phyloP scores from a whole-genome alignment of 768 basidiomycete species.

The Amanita rubescens region DNA sequence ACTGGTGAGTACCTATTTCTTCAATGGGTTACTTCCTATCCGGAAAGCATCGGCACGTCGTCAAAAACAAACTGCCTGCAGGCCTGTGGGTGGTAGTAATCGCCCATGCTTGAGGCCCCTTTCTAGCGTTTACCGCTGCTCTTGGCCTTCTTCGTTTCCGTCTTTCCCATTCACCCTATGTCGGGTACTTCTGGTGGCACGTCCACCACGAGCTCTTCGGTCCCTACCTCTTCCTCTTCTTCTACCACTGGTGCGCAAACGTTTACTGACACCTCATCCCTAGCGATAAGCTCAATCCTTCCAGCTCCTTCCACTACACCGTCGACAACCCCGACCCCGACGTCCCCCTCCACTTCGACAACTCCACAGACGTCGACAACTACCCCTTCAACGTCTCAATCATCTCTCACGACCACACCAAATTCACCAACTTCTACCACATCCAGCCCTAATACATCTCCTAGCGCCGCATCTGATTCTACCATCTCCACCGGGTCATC shows the following conservation, averaged over 20 bases:
- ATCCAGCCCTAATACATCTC: background rate
- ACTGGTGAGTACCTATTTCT: background rate
- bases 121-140: background rate
- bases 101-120: background rate
- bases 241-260: background rate
- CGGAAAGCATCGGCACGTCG: background rate
- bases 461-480: background rate
- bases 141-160: background rate
- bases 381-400: background rate
- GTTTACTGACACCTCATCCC: background rate
- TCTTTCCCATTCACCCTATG: background rate
- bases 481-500: background rate
- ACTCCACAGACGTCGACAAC: background rate
- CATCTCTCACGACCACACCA: background rate
- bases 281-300: background rate
- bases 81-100: background rate
- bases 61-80: background rate
- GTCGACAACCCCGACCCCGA: background rate
- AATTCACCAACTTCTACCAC: background rate
- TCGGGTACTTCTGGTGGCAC: background rate
- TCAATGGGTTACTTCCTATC: background rate
- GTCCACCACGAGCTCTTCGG: background rate
- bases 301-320: background rate
- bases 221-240: background rate
- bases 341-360: background rate